Percentiles rank a stretch among this genome's conserved stretches.
These are phyloP conservation scores for Litsea cubeba DNA, from an alignment of 164 flowering plant genomes.

Conservation along the genomic window DNA sequence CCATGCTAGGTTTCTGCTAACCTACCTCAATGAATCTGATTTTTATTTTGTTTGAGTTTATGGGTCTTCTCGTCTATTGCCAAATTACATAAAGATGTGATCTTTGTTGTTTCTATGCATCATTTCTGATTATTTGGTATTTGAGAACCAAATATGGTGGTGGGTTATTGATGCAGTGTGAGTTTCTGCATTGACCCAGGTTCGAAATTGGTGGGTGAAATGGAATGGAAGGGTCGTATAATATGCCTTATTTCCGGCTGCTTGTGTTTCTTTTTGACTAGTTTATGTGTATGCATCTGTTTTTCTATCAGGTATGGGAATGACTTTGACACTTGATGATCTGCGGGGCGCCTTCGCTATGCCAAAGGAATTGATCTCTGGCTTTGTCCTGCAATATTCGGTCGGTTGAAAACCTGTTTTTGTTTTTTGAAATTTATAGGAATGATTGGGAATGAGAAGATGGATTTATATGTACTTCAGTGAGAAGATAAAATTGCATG, in stretches of 20 bases:
- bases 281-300: not conserved
- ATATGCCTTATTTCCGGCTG: not conserved
- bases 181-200: too few species aligned
- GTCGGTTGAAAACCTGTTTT: slow-evolving; percentile 25
- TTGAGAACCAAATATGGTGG: too few species aligned
- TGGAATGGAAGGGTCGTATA: not conserved
- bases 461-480: not conserved
- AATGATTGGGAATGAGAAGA: not conserved
- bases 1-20: slow-evolving; percentile 51
- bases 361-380: slow-evolving; percentile 72
- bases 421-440: not conserved
- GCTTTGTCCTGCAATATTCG: slow-evolving; percentile 77
- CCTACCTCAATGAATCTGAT: too few species aligned
- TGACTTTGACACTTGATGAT: slow-evolving; percentile 87
- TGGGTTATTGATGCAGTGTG: too few species aligned
- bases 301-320: slow-evolving; percentile 55
- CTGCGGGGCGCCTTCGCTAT: slow-evolving; percentile 71
- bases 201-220: not conserved
- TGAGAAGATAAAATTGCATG: not conserved
- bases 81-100: too few species aligned
- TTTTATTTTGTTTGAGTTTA: not conserved
- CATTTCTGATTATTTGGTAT: too few species aligned
- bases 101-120: not conserved
- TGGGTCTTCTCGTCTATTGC: too few species aligned
- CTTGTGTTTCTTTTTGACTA: not conserved